A percentile compares a stretch with the other conserved stretches of the same genome.
Evolutionary conservation across 2,329 filamentous ascomycete genomes (phyloP).

Genomic region (Pseudopyrenochaeta lycopersici): DNA sequence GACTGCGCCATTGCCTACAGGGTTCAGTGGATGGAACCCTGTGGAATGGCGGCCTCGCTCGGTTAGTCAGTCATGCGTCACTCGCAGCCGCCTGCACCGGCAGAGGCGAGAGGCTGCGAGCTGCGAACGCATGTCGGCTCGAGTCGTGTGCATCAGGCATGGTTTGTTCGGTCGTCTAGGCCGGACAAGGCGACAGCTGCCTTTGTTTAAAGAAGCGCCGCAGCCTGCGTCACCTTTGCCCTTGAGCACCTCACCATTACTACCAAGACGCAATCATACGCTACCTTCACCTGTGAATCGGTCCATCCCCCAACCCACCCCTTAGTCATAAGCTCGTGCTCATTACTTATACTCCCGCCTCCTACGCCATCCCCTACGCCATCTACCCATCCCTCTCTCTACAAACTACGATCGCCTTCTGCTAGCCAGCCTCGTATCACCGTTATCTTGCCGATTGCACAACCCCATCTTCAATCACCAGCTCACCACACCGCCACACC

Average conservation of each 20-base stretch:
- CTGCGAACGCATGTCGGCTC: constrained; percentile 27
- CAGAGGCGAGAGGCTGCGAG: constrained; percentile 11
- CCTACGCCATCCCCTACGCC: not conserved
- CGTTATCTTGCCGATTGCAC: constrained; percentile 15
- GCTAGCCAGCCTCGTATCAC: constrained; percentile 5
- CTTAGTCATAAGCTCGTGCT: constrained; percentile 12
- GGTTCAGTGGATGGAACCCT: constrained; percentile 12
- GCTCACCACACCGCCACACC: too few species aligned
- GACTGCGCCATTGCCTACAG: not conserved
- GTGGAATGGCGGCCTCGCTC: constrained; percentile 16
- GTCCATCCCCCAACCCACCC: constrained; percentile 4
- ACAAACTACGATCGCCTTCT: not conserved
- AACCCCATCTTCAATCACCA: not conserved
- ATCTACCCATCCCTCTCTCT: not conserved
- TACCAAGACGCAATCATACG: not conserved
- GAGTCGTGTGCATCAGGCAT: constrained; percentile 22
- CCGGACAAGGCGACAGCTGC: not conserved
- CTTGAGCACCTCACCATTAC: constrained; percentile 2
- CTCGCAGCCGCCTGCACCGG: constrained; percentile 11
- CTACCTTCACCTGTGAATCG: not conserved
- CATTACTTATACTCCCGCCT: constrained; percentile 5
- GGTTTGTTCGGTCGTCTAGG: constrained; percentile 8
- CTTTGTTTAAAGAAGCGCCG: constrained; percentile 25
- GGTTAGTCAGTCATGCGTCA: constrained; percentile 11
- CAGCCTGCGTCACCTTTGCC: constrained; percentile 20